These are phyloP conservation scores for Solanum hybrid DNA, from an alignment of 305 asterid genomes.

Conservation along the genomic window DNA sequence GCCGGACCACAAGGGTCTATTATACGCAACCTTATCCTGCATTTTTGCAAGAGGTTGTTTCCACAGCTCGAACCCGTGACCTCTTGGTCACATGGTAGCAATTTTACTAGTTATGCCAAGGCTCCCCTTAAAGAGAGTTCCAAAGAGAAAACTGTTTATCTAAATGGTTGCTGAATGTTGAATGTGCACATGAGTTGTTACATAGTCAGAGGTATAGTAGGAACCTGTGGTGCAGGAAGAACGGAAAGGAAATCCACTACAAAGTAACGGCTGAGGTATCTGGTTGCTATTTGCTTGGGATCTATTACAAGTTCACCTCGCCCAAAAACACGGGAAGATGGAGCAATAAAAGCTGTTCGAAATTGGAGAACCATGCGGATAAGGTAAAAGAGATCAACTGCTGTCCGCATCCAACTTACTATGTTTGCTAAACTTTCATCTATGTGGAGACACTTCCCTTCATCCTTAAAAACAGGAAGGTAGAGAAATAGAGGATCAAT, in stretches of 20 bases:
- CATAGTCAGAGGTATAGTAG: slow-evolving; percentile 5
- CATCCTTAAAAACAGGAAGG: slow-evolving; percentile 68
- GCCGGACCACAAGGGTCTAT: not conserved
- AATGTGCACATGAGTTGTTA: not conserved
- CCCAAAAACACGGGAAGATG: slow-evolving; percentile 98
- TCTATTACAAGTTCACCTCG: slow-evolving; percentile 97
- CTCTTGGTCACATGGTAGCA: not conserved
- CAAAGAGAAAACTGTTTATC: not conserved
- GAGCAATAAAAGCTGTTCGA: slow-evolving; percentile 93
- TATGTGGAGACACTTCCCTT: slow-evolving; percentile 75
- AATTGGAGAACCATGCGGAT: slow-evolving; percentile 73
- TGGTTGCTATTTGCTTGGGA: slow-evolving; percentile 65
- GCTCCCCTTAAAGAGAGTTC: not conserved
- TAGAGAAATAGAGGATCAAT: slow-evolving; percentile 84
- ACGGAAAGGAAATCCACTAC: slow-evolving; percentile 75
- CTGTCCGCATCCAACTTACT: slow-evolving; percentile 57
- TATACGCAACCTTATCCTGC: not conserved
- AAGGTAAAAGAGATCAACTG: slow-evolving; percentile 58
- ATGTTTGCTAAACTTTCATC: slow-evolving; percentile 58
- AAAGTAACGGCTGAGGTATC: slow-evolving; percentile 72
- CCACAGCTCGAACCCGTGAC: not conserved
- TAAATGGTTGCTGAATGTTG: not conserved
- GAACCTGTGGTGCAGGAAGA: slow-evolving; percentile 95
- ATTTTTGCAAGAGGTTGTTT: not conserved
- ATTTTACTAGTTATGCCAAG: not conserved